Evolutionary conservation across 768 basidiomycete species (phyloP), one percentile per base, ranked within the genome.

Genomic region (Lactifluus rugatus): DNA sequence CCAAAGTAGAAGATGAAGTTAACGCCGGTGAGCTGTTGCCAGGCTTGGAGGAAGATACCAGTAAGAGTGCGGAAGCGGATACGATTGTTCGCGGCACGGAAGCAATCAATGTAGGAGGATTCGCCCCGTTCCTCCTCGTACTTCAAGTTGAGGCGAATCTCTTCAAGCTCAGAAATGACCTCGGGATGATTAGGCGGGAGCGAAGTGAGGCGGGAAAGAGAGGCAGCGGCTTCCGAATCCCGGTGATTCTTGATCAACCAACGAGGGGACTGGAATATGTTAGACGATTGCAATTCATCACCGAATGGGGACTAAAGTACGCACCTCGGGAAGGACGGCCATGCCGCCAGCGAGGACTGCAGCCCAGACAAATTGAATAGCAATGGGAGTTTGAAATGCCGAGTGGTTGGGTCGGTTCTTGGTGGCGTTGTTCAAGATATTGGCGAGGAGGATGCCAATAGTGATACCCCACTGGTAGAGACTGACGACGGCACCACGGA

Each of bases 21-120:
- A 75, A 86, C 83, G 64, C 87, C 87, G 21, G 89, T 92, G 69
- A 89, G 79, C 70, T 90, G 87, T 71, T 89, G 86, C 77, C 78
- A 78, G 62, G 76, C 80, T 67, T 94, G 91, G 63, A 93, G 75
- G 69, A 83, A 81, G 64, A 89, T 87, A 66, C 92, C 92, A 36
- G 87, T 84, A 68, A 86, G 75, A 19, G 87, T 91, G 60, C 89
- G 83, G 67, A 85, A 80, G 45, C 79, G 66, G 65, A 88, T 89
- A 63, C 82, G 53, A 39, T 49, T 59, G 13, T 59, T 48, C n/a
- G 58, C 64, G 34, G 67, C 67, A 32, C 66, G 61, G 76, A 84
- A 84, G 71, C 83, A 82, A 66, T 87, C 83, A 61, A 78, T 65
- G 75, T 88, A 94, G 3, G 78, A 76, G 41, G 74, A 74, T 65